Base-by-base conservation (phyloP, 306 rosid species). In the Rosa lucieae region DNA sequence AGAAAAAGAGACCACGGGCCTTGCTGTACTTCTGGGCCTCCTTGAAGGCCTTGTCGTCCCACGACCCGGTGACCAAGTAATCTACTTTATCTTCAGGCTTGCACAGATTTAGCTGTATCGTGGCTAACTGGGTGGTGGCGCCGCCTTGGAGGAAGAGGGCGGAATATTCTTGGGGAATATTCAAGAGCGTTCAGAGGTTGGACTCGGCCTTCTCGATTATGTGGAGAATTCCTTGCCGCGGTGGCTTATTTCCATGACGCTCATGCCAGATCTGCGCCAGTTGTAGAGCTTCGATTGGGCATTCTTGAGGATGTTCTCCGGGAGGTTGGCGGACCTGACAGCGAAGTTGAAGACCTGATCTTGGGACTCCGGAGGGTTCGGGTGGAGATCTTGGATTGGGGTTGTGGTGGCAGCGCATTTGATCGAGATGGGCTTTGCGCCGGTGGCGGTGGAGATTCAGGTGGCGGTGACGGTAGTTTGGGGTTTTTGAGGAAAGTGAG, bases 161-260 rank as follows among this genome's bases (percentile, higher is more conserved):
- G 20, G 90, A 89, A 59, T 90, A 95, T 17, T 95, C 94, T 12
- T 81, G 5, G 1, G 96, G 85, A 20, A 95, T 87, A 9, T 81
- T 78, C 59, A 95, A 52, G 51, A 95, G 98, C 74, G 92, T 23
- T 7, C 99, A 91, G 29, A 95, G 98, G 79, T 95, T 92, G 12
- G 97, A 76, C 68, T 94, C 95, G 10, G 98, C 99, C 63, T 89
- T 91, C 17, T 94, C 96, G 80, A 95, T 88, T 15, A 95, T 95
- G 40, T 97, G 53, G 87, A 87, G 72, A 93, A 95, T 2, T 95
- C 97, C 46, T 95, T 95, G 0, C 98, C 98, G 35, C 98, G 78
- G 81, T 95, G 99, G 79, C 99, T 95, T 97, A 95, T 93, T 63
- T 95, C 99, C 99, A 95, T 90, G 9, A 95, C 97, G 86, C 97